Evolutionary conservation across 2,329 filamentous ascomycete genomes (phyloP).

Genomic region (Cladosporium halotolerans): DNA sequence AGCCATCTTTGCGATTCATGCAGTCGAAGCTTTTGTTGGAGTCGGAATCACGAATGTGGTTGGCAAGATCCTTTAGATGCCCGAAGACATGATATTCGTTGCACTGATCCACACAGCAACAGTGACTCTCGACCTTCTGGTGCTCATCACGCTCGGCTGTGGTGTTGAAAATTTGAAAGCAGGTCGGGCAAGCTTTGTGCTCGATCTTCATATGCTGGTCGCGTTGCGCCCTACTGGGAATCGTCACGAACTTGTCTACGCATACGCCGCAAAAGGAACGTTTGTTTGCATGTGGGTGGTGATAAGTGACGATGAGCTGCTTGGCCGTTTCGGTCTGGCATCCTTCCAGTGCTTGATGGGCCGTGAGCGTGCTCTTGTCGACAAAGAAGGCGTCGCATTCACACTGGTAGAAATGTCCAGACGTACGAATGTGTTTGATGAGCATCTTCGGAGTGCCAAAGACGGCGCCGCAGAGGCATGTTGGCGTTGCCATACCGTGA

Average conservation of each 20-base stretch:
- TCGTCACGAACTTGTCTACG: not conserved
- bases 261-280: not conserved
- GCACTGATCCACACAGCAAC: conserved; percentile 15
- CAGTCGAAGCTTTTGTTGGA: conserved; percentile 4
- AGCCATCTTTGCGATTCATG: not conserved
- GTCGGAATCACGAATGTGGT: conserved; percentile 3
- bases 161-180: conserved; percentile 10
- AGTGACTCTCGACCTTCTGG: conserved; percentile 10
- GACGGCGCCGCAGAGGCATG: not conserved
- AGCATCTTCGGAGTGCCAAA: not conserved
- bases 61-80: not conserved
- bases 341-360: not conserved
- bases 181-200: conserved; percentile 13
- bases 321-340: not conserved
- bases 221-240: not conserved
- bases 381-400: not conserved
- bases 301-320: not conserved
- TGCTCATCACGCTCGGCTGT: conserved; percentile 3
- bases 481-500: too few species aligned
- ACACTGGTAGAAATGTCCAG: not conserved
- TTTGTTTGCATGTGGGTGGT: not conserved
- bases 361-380: not conserved
- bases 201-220: not conserved
- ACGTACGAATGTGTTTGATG: not conserved
- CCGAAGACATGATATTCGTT: not conserved